Base-by-base conservation (phyloP, 2,329 filamentous ascomycete species). In the Celoporthe dispersa region DNA sequence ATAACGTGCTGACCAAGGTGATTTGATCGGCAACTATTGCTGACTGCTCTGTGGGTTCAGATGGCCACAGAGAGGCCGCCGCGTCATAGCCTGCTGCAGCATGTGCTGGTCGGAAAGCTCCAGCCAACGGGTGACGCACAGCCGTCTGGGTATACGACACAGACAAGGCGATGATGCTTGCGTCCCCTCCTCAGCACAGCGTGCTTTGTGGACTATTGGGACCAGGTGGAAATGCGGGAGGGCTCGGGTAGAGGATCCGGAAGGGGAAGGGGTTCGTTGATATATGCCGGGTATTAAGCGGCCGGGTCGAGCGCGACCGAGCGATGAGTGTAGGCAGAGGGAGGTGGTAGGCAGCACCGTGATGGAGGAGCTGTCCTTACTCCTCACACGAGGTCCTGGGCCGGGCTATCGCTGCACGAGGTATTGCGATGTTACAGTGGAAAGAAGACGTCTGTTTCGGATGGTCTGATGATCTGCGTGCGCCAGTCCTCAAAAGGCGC, bases 271-370 rank as follows among this genome's bases (percentile, higher is more conserved):
- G 19, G 19, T 37, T 61, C 3, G 31, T 35, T 33, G 35, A 25
- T 61, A 61, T 61, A 61, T 61, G 57, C 57, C 57, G 57, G 57
- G 33, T 39, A 61, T 39, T 35, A 39, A 61, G 57, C 8, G 31
- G 57, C 16, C 22, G 33, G 31, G 22, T 25, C 31, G 28, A n/a
- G 44, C 16, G 57, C 33, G 31, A 37, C n/a, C 25, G 57, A 55
- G 51, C 7, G 51, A 14, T 31, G n/a, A 14, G 51, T 31, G n/a
- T 16, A 48, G 44, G 44, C 44, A 48, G 39, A 35, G 35, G 3
- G n/a, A n/a, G 44, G 19, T 48, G 44, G 44, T 19, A 48, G 44
- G 44, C 19, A n/a, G 44, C 44, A 28, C 53, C 51, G 51, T 55
- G 51, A 25, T 55, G 51, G 12, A 28, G 41, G 16, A 22, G 41